phyloP scores from a whole-genome alignment of 2,329 filamentous ascomycete genomes.

The Botryotinia convoluta region DNA sequence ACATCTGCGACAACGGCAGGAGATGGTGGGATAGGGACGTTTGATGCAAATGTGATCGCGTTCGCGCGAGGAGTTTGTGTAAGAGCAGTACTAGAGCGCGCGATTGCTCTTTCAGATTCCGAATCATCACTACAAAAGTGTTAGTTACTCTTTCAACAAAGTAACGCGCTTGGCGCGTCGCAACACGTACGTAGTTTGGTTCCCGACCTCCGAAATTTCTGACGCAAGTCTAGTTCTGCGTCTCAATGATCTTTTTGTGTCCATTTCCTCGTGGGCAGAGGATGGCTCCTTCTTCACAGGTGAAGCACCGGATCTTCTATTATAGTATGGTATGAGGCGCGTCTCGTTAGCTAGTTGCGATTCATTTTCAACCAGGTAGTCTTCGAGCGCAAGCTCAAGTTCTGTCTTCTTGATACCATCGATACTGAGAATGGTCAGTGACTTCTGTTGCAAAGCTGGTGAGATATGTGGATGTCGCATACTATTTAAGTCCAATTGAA shows the following conservation, averaged over 20 bases:
- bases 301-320: constrained; percentile 59
- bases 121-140: constrained; percentile 35
- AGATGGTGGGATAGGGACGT: constrained; percentile 74
- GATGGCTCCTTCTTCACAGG: constrained; percentile 57
- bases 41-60: constrained; percentile 45
- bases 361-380: constrained; percentile 68
- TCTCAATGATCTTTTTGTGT: constrained; percentile 45
- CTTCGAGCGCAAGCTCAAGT: constrained; percentile 71
- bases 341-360: constrained; percentile 61
- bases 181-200: constrained; percentile 34
- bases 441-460: constrained; percentile 13
- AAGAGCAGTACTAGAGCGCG: constrained; percentile 35
- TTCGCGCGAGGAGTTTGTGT: constrained; percentile 35
- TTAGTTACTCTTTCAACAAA: constrained; percentile 25
- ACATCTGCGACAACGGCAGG: constrained; percentile 74
- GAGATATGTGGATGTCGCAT: constrained; percentile 42
- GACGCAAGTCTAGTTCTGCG: constrained; percentile 47
- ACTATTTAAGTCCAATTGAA: constrained; percentile 69
- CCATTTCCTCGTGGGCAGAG: constrained; percentile 40
- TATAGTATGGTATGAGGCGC: constrained; percentile 73
- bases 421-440: constrained; percentile 49
- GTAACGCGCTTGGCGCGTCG: constrained; percentile 28
- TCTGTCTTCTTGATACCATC: constrained; percentile 74
- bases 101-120: constrained; percentile 34
- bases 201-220: constrained; percentile 30